Evolutionary conservation across 345 rosid species (phyloP).

Genomic region (Salix purpurea): DNA sequence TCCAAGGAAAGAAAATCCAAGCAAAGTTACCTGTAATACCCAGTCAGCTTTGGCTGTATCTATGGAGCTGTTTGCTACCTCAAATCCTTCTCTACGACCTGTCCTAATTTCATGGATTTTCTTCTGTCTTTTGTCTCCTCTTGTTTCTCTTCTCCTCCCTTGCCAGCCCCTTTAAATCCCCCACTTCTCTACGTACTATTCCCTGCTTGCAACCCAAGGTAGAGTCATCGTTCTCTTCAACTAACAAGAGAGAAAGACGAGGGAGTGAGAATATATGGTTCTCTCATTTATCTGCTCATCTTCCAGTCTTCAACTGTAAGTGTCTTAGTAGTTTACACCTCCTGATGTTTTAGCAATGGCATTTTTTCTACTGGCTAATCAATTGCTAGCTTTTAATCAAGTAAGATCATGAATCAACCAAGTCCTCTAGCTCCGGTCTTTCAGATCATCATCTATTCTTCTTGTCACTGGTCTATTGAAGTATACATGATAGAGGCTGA

Average conservation of each 20-base stretch:
- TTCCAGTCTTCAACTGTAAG: background rate
- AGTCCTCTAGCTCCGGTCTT: background rate
- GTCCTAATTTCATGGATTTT: conserved; percentile 16
- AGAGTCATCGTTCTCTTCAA: background rate
- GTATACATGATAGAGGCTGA: background rate
- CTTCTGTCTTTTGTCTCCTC: conserved; percentile 13
- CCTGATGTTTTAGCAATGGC: no score
- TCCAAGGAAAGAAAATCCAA: conserved; percentile 24
- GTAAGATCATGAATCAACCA: background rate
- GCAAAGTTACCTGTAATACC: conserved; percentile 28
- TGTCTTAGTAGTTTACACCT: background rate
- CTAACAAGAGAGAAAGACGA: background rate
- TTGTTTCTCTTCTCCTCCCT: background rate
- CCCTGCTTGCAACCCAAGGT: background rate
- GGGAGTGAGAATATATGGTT: background rate
- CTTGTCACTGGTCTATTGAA: background rate
- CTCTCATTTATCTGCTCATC: background rate
- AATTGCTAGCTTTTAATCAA: no score
- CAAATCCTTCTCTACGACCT: conserved; percentile 8
- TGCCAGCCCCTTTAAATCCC: background rate
- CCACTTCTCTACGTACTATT: background rate
- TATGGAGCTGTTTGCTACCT: conserved; percentile 16
- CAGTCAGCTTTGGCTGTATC: conserved; percentile 34
- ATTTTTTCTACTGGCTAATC: no score
- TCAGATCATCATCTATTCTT: no score